Evolutionary conservation across 306 rosid genomes (phyloP), one percentile per base, ranked within the genome.

Genomic region (Hippophae tibetana): DNA sequence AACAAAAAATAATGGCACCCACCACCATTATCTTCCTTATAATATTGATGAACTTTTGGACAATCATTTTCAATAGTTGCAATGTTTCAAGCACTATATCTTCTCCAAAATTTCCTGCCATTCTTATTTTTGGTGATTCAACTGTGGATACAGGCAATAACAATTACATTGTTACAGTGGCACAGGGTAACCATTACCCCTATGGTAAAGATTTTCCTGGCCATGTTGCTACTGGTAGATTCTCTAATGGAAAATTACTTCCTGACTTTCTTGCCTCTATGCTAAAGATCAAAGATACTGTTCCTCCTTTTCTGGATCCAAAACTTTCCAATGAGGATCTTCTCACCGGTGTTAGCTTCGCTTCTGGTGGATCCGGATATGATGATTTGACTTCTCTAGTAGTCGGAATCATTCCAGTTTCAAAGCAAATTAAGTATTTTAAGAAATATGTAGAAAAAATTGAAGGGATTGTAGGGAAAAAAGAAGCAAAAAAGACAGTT

Each of bases 51-150:
- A 63, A 62, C 13, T 7, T 70, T 52, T 75, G 56, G 58, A 56
- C 56, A 66, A 57, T 73, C 58, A n/a, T 31, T 64, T 47, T 63
- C 67, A 47, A 61, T 44, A 10, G 57, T 46, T 52, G 72, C 69
- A 70, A 54, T 66, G 62, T 65, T 49, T 13, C 68, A 13, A 66
- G 7, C 62, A 62, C 64, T 38, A 7, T 2, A 42, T 10, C 13
- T 51, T 25, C 62, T 40, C 47, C 69, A 31, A 80, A 71, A 0
- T 81, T 82, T 66, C 73, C 83, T 5, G 72, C 86, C 47, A 67
- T 89, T 73, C 68, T 81, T 14, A 62, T 79, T 6, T 82, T 88
- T 12, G 96, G 96, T 0, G 90, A 85, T 72, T 89, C 90, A 1
- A 71, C 86, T 0, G 81, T 79, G 6, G 96, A 82, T 42, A 47